Evolutionary conservation across 2,329 filamentous ascomycete genomes (phyloP).

Genomic region (Thermochaetoides dissita): DNA sequence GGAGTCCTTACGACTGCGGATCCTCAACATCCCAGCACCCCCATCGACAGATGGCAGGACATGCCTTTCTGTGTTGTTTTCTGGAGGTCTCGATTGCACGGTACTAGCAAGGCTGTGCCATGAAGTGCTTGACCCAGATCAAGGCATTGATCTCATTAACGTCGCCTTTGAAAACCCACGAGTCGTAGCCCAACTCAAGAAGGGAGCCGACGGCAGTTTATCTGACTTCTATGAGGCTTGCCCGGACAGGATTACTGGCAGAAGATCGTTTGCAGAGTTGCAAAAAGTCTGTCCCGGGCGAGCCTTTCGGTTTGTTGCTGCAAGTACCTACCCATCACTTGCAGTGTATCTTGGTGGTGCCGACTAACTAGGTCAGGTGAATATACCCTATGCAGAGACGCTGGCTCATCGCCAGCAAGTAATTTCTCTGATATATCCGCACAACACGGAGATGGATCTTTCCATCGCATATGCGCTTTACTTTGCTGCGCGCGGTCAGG

Average conservation of each 20-base stretch:
- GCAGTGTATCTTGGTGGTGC: too few relatives aligned
- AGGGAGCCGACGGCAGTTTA: slow-evolving; percentile 13
- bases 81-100: slow-evolving; percentile 86
- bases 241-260: slow-evolving; percentile 78
- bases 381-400: slow-evolving; percentile 69
- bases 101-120: slow-evolving; percentile 69
- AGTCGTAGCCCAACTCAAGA: slow-evolving; percentile 42
- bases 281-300: slow-evolving; percentile 52
- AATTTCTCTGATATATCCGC: slow-evolving; percentile 69
- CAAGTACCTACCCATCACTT: slow-evolving; percentile 21
- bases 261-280: slow-evolving; percentile 67
- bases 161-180: slow-evolving; percentile 94
- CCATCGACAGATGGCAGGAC: slow-evolving; percentile 23
- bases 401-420: slow-evolving; percentile 54
- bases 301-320: slow-evolving; percentile 68
- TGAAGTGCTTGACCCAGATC: slow-evolving; percentile 53
- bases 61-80: slow-evolving; percentile 72
- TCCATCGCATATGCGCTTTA: slow-evolving; percentile 92
- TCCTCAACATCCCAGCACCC: slow-evolving; percentile 50
- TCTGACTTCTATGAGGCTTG: slow-evolving; percentile 59
- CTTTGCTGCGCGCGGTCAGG: slow-evolving; percentile 71
- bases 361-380: slow-evolving; percentile 34
- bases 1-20: slow-evolving; percentile 49
- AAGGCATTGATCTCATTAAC: slow-evolving; percentile 78
- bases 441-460: slow-evolving; percentile 97